phyloP scores from a whole-genome alignment of 805 yeast genomes.

The Candida golubevii region DNA sequence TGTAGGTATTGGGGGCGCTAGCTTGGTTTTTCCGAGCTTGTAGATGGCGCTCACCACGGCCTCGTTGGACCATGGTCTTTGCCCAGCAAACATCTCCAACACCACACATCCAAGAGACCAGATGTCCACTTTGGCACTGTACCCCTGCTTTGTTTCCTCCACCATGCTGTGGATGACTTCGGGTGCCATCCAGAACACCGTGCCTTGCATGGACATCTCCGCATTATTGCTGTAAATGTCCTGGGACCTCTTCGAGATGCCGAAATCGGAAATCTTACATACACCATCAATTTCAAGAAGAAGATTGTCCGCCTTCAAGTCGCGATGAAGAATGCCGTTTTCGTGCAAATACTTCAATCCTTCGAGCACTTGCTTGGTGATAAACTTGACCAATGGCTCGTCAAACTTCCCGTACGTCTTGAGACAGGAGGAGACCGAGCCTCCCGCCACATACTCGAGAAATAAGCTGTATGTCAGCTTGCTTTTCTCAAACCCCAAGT shows the following conservation, averaged over 20 bases:
- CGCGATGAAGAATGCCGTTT: conserved; percentile 86
- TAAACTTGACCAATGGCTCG: conserved; percentile 64
- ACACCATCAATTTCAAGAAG: conserved; percentile 87
- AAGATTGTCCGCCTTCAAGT: conserved; percentile 90
- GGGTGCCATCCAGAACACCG: conserved; percentile 99
- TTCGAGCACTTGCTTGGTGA: conserved; percentile 73
- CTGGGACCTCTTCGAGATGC: conserved; percentile 73
- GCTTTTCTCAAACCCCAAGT: conserved; percentile 83
- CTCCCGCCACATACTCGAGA: conserved; percentile 96
- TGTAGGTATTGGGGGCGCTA: conserved; percentile 96
- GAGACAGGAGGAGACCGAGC: conserved; percentile 85
- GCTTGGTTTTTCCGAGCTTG: conserved; percentile 76
- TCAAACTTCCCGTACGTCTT: conserved; percentile 82
- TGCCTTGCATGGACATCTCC: conserved; percentile 98
- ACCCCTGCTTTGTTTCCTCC: conserved; percentile 75
- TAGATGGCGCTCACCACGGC: conserved; percentile 95
- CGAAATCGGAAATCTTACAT: conserved; percentile 94
- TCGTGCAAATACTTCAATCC: conserved; percentile 88
- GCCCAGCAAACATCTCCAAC: conserved; percentile 95
- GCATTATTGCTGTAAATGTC: conserved; percentile 89
- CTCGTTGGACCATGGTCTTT: conserved; percentile 94
- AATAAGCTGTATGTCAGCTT: conserved; percentile 78
- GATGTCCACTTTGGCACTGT: conserved; percentile 95
- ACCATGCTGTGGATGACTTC: conserved; percentile 88
- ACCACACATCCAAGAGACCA: conserved; percentile 99